Evolutionary conservation across 495 filamentous ascomycete species (phyloP), one percentile per base, ranked within the genome.

Genomic region (Clohesyomyces aquaticus): DNA sequence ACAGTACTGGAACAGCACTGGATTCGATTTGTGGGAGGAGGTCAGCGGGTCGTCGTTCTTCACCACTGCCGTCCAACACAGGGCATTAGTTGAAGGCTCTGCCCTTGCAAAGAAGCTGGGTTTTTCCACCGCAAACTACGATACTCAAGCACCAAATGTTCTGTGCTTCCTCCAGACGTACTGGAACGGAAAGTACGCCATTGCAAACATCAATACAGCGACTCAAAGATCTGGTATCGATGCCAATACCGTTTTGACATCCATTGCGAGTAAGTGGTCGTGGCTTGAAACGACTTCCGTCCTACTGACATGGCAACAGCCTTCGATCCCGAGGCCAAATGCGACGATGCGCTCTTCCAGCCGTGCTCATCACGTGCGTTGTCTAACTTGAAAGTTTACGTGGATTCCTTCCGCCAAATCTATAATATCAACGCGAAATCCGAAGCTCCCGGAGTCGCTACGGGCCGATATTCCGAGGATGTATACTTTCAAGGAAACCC

Each of bases 21-120:
- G 85, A 23, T 90, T 82, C 59, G 87, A 91, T 69, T 78, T 91
- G 0, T 90, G 88, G 88, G 88, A 90, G 66, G 88, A 90, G 74
- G 81, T 88, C 0, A 72, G 78, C 19, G 84, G 85, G 47, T 78
- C 76, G 50, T 86, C 85, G 3, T 88, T 89, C 77, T 89, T 82
- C 64, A 83, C 82, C 3, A 68, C 71, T 46, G 76, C 77, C 22
- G 75, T 74, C 18, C 77, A 80, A 49, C 78, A 77, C 65, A 77
- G 77, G 51, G 80, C 88, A 9, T 71, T 91, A 16, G 76, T 87
- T 16, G 85, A 88, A 72, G 88, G 88, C 43, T 77, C 76, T 16
- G 77, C 77, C 14, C 79, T 90, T 25, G 86, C 85, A 11, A 72
- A 76, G 62, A 55, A 75, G 46, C 52, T 82, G 11, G 78, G 75